A percentile compares a stretch with the other conserved stretches of the same genome.
Evolutionary conservation across 805 yeast genomes (phyloP).

Genomic region (Pichia rugopelliculosa): DNA sequence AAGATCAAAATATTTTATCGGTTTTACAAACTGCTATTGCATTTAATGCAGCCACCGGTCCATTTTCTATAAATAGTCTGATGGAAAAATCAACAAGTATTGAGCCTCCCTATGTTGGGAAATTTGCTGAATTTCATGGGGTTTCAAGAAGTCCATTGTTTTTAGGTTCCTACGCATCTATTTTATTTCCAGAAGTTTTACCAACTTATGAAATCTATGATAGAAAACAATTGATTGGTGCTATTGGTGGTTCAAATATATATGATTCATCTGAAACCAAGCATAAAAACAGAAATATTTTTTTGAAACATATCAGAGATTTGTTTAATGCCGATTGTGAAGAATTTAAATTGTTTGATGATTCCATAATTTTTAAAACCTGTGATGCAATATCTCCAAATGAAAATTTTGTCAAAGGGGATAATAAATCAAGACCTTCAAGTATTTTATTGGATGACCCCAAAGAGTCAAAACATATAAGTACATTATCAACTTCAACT

Average conservation of each 20-base stretch:
- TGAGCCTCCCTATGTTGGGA: conserved; percentile 54
- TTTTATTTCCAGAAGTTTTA: conserved; percentile 51
- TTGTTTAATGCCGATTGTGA: conserved; percentile 54
- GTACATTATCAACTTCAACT: conserved; percentile 29
- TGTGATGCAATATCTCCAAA: conserved; percentile 17
- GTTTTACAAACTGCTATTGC: conserved; percentile 35
- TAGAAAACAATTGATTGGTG: conserved; percentile 43
- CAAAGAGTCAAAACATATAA: conserved; percentile 24
- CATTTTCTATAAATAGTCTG: conserved; percentile 43
- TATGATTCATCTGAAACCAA: conserved; percentile 5
- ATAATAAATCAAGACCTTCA: conserved; percentile 23
- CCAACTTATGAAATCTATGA: conserved; percentile 54
- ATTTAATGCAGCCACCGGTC: conserved; percentile 32
- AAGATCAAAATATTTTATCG: background rate
- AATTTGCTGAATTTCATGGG: conserved; percentile 35
- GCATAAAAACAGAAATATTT: conserved; percentile 32
- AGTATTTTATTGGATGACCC: conserved; percentile 28
- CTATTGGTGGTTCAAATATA: conserved; percentile 35
- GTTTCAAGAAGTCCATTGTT: conserved; percentile 49
- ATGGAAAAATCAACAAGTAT: conserved; percentile 56
- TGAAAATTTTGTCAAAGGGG: conserved; percentile 24
- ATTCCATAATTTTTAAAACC: conserved; percentile 55
- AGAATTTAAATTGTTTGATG: conserved; percentile 42
- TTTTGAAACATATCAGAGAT: conserved; percentile 53
- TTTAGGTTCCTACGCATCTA: conserved; percentile 57